phyloP scores from a whole-genome alignment of 2,329 filamentous ascomycete species.

The Botrytis fragariae region DNA sequence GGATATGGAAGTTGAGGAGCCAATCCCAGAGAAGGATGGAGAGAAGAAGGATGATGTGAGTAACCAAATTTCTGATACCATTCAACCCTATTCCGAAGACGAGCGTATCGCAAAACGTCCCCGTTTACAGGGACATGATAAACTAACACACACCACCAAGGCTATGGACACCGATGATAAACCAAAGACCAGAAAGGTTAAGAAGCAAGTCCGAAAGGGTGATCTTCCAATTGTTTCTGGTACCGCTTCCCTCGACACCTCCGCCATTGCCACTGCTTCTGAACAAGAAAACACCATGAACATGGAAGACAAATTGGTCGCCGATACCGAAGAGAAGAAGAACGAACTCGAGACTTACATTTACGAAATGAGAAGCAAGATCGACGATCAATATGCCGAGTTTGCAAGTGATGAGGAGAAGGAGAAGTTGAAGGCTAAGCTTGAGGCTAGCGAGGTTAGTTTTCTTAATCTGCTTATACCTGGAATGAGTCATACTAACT shows the following conservation, averaged over 20 bases:
- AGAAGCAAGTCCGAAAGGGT: conserved; percentile 98
- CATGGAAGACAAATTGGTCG: conserved; percentile 97
- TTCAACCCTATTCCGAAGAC: conserved; percentile 27
- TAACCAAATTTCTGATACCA: conserved; percentile 21
- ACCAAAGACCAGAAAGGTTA: conserved; percentile 89
- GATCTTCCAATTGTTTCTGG: conserved; percentile 84
- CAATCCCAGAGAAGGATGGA: conserved; percentile 64
- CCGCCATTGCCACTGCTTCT: conserved; percentile 61
- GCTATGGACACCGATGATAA: conserved; percentile 83
- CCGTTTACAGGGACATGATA: conserved; percentile 27
- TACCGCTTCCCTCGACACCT: conserved; percentile 73
- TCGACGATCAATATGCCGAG: conserved; percentile 86
- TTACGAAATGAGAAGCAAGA: conserved; percentile 94
- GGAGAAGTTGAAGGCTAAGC: conserved; percentile 76
- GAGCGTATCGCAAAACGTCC: conserved; percentile 31
- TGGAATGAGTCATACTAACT: conserved; percentile 26
- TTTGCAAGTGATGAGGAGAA: conserved; percentile 93
- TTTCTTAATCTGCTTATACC: not conserved
- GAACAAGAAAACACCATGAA: conserved; percentile 91
- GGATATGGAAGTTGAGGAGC: conserved; percentile 95
- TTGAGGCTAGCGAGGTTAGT: conserved; percentile 82
- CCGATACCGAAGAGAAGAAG: conserved; percentile 99
- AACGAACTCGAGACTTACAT: conserved; percentile 98
- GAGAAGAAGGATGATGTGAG: conserved; percentile 67
- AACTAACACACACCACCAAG: conserved; percentile 34